These are phyloP conservation scores for Dendrocalamus latiflorus DNA, from an alignment of 202 grass and related monocot species.

Conservation along the genomic window DNA sequence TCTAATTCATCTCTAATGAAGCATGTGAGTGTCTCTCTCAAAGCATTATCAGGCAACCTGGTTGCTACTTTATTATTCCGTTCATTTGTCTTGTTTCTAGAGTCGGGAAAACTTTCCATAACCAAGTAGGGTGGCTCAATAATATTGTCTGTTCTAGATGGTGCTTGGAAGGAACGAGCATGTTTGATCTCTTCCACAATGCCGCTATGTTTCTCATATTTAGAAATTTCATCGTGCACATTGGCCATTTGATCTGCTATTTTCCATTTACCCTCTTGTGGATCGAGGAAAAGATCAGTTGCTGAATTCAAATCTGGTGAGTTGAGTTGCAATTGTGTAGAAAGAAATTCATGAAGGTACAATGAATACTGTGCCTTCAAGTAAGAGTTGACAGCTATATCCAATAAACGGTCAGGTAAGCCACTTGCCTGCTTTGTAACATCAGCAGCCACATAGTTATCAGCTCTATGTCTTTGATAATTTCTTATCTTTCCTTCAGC, in stretches of 20 bases:
- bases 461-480: constrained; percentile 28
- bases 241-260: constrained; percentile 51
- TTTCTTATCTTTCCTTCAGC: constrained; percentile 23
- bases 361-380: constrained; percentile 57
- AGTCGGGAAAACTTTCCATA: constrained; percentile 19
- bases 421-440: constrained; percentile 19
- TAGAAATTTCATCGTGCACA: constrained; percentile 24
- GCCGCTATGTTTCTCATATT: constrained; percentile 15
- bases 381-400: constrained; percentile 45
- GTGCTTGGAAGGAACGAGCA: constrained; percentile 24
- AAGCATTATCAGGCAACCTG: constrained; percentile 38
- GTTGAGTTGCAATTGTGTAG: constrained; percentile 49
- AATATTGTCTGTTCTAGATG: constrained; percentile 25
- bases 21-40: constrained; percentile 37
- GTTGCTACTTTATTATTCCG: constrained; percentile 12
- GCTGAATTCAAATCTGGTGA: constrained; percentile 38
- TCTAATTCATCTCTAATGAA: constrained; percentile 61
- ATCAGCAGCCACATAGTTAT: constrained; percentile 36
- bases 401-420: constrained; percentile 43
- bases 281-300: constrained; percentile 87
- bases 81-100: constrained; percentile 28
- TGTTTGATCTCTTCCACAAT: constrained; percentile 8
- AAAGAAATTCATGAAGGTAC: constrained; percentile 54
- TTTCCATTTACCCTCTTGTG: constrained; percentile 91
- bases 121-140: constrained; percentile 53